Conservation (phyloP, 805 yeast species). For the Blastobotrys chiropterorum region DNA sequence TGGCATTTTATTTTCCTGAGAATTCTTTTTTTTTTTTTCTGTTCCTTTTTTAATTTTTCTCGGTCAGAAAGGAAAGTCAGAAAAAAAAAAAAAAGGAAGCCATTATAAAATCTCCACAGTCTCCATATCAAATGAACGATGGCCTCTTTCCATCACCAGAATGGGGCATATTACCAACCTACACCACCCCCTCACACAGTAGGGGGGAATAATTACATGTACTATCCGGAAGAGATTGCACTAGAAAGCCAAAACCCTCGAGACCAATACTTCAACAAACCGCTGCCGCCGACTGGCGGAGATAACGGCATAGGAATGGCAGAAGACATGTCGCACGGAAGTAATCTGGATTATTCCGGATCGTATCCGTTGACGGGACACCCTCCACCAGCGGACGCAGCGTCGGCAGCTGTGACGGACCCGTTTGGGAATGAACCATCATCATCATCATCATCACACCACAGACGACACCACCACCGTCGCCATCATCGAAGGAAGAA, state of each 20-base stretch:
- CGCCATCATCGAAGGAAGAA: not conserved
- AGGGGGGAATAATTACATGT: not conserved
- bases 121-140: no score
- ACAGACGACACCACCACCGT: not conserved
- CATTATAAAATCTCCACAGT: no score
- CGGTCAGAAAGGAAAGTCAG: no score
- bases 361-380: not conserved
- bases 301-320: not conserved
- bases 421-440: no score
- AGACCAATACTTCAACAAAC: not conserved
- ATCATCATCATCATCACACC: no score
- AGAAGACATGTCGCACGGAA: not conserved
- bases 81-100: not conserved
- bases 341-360: not conserved
- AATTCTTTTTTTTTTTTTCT: no score
- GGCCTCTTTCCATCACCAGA: not conserved
- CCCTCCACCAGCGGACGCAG: not conserved
- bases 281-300: not conserved
- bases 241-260: not conserved
- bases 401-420: no score
- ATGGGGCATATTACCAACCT: not conserved
- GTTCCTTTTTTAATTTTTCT: no score
- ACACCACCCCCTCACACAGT: not conserved
- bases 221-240: not conserved
- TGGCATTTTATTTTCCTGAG: not conserved